Evolutionary conservation across 176 grass and related monocot species (phyloP).

Genomic region (Oryza glumipatula): DNA sequence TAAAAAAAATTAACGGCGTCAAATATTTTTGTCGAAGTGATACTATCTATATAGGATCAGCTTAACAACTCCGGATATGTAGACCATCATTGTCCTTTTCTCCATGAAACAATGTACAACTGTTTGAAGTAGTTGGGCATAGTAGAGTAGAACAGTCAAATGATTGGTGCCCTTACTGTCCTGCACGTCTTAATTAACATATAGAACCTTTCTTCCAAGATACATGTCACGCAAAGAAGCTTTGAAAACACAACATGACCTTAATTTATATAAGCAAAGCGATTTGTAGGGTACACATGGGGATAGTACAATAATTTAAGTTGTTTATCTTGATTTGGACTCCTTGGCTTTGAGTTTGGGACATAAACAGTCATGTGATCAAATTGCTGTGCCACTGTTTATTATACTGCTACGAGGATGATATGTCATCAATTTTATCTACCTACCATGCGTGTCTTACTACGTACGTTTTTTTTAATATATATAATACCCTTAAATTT

Average conservation of each 20-base stretch:
- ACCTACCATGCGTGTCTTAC: background rate
- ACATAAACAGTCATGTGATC: slow-evolving; percentile 5
- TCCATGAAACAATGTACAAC: background rate
- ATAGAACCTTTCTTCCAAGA: background rate
- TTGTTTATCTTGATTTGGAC: slow-evolving; percentile 1
- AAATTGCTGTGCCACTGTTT: background rate
- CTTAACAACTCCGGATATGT: background rate
- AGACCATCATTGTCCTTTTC: background rate
- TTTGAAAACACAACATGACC: background rate
- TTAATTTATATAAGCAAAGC: slow-evolving; percentile 10
- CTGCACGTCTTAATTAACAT: background rate
- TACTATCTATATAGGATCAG: background rate
- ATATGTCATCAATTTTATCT: background rate
- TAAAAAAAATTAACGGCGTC: too few relatives aligned
- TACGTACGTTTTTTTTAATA: too few relatives aligned
- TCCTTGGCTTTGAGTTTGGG: background rate
- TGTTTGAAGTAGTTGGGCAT: background rate
- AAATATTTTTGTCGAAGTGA: too few relatives aligned
- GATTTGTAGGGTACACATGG: background rate
- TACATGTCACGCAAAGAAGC: background rate
- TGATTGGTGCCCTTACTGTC: background rate
- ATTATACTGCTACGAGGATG: background rate
- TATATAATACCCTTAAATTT: too few relatives aligned
- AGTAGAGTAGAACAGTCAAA: background rate
- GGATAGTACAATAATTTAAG: background rate